These are phyloP conservation scores for Boletus edulis DNA, from an alignment of 768 basidiomycete species.

Conservation along the genomic window DNA sequence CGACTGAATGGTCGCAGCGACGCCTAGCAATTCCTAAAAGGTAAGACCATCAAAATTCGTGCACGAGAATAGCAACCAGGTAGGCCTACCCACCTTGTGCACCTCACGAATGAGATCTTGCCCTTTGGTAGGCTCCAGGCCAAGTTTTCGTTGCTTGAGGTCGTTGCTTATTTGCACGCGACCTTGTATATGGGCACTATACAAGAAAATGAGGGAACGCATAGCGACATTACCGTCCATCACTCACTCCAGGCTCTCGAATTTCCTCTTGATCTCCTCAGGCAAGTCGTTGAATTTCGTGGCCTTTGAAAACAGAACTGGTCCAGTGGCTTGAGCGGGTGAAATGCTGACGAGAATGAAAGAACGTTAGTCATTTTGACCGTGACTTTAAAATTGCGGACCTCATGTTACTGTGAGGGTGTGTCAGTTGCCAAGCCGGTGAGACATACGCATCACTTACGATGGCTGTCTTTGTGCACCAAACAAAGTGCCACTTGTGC, in stretches of 20 bases:
- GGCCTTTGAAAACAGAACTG: conserved; percentile 38
- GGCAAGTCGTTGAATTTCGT: conserved; percentile 86
- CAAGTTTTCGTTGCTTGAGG: conserved; percentile 70
- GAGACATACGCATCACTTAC: conserved; percentile 14
- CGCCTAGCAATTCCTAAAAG: conserved; percentile 61
- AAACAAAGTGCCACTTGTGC: conserved; percentile 17
- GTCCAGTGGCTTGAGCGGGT: conserved; percentile 28
- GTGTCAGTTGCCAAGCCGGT: not conserved
- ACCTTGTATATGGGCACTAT: conserved; percentile 69
- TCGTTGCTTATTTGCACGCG: conserved; percentile 80
- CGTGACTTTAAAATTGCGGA: conserved; percentile 1
- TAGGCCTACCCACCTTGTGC: conserved; percentile 51
- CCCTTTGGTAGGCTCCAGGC: conserved; percentile 70
- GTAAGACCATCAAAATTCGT: not conserved
- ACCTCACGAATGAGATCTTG: conserved; percentile 65
- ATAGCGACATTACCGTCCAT: not conserved
- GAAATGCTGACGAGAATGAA: conserved; percentile 22
- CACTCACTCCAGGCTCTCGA: conserved; percentile 72
- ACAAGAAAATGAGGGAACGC: conserved; percentile 11
- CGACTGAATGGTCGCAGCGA: conserved; percentile 58
- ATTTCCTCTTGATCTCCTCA: conserved; percentile 57
- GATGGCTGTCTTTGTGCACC: conserved; percentile 33
- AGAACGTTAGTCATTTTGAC: not conserved
- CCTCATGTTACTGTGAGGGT: conserved; percentile 25
- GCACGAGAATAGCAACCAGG: not conserved